A percentile compares a stretch with the other conserved stretches of the same genome.
These are phyloP conservation scores for Scopulariopsis brevicaulis DNA, from an alignment of 2,329 filamentous ascomycete genomes.

Conservation along the genomic window DNA sequence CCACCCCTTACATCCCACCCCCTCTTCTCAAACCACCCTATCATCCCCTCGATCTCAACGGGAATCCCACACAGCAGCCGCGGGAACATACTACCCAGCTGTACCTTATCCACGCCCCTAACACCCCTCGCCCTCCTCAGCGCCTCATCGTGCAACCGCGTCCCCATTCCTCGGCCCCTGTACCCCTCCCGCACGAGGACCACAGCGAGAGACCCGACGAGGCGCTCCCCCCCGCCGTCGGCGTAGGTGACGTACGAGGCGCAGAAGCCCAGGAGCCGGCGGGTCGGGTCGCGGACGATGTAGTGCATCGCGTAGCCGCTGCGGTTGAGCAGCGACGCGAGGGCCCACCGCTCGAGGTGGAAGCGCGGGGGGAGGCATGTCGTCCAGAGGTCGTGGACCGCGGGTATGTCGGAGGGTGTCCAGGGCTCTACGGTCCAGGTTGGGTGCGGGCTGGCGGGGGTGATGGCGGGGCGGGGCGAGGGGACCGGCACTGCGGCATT, in stretches of 20 bases:
- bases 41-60: constrained; percentile 17
- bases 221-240: constrained; percentile 35
- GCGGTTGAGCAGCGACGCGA: constrained; percentile 36
- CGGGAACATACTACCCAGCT: constrained; percentile 48
- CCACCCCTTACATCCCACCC: constrained; percentile 41
- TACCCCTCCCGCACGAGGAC: constrained; percentile 38
- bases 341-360: constrained; percentile 25
- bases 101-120: constrained; percentile 39
- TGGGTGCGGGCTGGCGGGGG: constrained; percentile 13
- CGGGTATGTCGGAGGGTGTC: constrained; percentile 24
- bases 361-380: constrained; percentile 32
- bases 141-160: constrained; percentile 39
- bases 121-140: constrained; percentile 34
- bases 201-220: constrained; percentile 43
- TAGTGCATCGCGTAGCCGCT: constrained; percentile 47
- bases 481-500: background rate
- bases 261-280: constrained; percentile 41
- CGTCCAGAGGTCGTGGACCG: constrained; percentile 34
- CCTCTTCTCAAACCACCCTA: constrained; percentile 41
- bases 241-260: constrained; percentile 48
- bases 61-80: constrained; percentile 44
- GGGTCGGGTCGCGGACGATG: constrained; percentile 34
- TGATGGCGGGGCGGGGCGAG: constrained; percentile 5
- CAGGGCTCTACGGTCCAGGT: constrained; percentile 30
- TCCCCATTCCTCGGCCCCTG: constrained; percentile 38